phyloP scores from a whole-genome alignment of 2,329 filamentous ascomycete genomes.

The Endothia cerciana region DNA sequence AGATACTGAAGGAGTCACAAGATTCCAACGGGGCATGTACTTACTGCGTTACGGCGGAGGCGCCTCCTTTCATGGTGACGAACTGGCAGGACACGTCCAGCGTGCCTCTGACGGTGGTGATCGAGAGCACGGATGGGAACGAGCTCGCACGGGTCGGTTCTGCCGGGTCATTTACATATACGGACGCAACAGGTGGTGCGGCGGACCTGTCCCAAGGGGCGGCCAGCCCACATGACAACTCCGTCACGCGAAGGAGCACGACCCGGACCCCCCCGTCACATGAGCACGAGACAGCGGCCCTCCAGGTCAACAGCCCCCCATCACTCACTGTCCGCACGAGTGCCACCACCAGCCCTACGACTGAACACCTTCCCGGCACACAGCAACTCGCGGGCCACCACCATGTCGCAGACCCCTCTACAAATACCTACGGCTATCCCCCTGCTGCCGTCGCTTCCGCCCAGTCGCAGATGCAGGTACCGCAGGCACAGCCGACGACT shows the following conservation, averaged over 20 bases:
- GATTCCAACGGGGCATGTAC: slow-evolving; percentile 63
- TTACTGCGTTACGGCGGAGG: slow-evolving; percentile 74
- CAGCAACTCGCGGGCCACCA: slow-evolving; percentile 31
- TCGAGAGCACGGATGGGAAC: slow-evolving; percentile 56
- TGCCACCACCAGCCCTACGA: slow-evolving; percentile 38
- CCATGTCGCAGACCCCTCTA: slow-evolving; percentile 46
- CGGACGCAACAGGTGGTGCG: slow-evolving; percentile 35
- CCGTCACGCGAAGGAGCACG: slow-evolving; percentile 29
- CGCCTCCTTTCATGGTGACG: slow-evolving; percentile 63
- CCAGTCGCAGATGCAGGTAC: slow-evolving; percentile 41
- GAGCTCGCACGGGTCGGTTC: slow-evolving; percentile 55
- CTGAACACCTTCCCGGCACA: slow-evolving; percentile 33
- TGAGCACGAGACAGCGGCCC: slow-evolving; percentile 28
- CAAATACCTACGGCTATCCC: slow-evolving; percentile 61
- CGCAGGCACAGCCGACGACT: slow-evolving; percentile 20
- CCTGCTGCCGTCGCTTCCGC: slow-evolving; percentile 49
- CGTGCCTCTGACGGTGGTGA: slow-evolving; percentile 59
- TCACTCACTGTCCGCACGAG: slow-evolving; percentile 39
- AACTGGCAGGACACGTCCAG: slow-evolving; percentile 49
- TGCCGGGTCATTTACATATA: slow-evolving; percentile 51
- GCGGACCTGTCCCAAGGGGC: slow-evolving; percentile 35
- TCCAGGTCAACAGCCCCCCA: slow-evolving; percentile 43
- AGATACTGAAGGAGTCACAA: slow-evolving; percentile 64
- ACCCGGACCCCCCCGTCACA: slow-evolving; percentile 29
- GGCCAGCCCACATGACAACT: slow-evolving; percentile 43